Percentiles rank a stretch among this genome's conserved stretches.
phyloP scores from a whole-genome alignment of 139 green algal species.

The Nannochloris sp. region DNA sequence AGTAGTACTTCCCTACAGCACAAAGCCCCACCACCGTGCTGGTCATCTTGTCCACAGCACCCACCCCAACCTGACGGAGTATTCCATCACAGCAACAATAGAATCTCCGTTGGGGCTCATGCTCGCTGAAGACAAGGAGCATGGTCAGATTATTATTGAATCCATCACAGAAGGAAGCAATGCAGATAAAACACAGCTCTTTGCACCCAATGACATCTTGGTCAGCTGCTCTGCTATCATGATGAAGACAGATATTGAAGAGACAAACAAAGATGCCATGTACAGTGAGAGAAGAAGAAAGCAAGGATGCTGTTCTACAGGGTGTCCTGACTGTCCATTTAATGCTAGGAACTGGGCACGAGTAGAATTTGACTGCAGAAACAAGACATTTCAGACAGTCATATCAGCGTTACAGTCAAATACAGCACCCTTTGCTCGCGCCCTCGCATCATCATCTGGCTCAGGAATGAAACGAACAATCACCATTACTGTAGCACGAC shows the following conservation, averaged over 20 bases:
- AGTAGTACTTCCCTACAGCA: too few species aligned
- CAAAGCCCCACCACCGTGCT: too few species aligned
- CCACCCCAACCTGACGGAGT: too few species aligned
- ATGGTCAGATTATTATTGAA: background rate
- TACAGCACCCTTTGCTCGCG: background rate
- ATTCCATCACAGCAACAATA: background rate
- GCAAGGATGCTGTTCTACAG: conserved; percentile 1
- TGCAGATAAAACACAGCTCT: background rate
- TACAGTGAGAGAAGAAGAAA: background rate
- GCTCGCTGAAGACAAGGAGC: background rate
- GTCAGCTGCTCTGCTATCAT: background rate
- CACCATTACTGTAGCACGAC: background rate
- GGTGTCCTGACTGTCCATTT: background rate
- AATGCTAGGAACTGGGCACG: background rate
- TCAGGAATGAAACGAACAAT: too few species aligned
- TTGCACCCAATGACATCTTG: background rate
- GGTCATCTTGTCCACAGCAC: too few species aligned
- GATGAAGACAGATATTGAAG: background rate
- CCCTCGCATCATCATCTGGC: too few species aligned
- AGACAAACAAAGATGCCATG: background rate
- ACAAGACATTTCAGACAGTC: background rate
- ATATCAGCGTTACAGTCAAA: background rate
- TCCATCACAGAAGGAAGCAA: background rate
- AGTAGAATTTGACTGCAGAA: conserved; percentile 2
- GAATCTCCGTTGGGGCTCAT: background rate